Conservation (phyloP, 2,329 filamentous ascomycete genomes). For the Alternaria angustiovoidea region DNA sequence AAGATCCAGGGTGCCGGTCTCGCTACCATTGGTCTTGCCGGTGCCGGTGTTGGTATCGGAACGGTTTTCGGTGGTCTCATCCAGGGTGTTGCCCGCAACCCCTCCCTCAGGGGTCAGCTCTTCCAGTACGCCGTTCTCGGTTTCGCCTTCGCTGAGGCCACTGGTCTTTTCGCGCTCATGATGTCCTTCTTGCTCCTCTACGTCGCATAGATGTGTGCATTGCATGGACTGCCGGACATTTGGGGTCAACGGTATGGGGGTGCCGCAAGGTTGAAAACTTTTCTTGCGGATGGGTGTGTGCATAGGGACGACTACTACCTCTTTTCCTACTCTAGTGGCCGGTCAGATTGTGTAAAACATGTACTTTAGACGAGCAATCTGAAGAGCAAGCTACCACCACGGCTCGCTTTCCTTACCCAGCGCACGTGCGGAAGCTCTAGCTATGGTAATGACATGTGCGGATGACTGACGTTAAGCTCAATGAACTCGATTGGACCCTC, state of each 20-base stretch:
- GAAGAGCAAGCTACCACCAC: conserved; percentile 53
- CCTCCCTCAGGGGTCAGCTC: conserved; percentile 91
- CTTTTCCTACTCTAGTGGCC: conserved; percentile 51
- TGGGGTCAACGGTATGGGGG: conserved; percentile 46
- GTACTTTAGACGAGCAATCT: conserved; percentile 55
- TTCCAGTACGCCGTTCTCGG: conserved; percentile 96
- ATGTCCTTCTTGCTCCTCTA: conserved; percentile 56
- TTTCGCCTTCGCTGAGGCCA: conserved; percentile 94
- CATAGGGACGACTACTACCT: conserved; percentile 51
- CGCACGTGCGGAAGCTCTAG: conserved; percentile 30
- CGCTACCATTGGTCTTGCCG: conserved; percentile 89
- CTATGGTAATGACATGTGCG: conserved; percentile 38
- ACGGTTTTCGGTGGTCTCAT: conserved; percentile 91
- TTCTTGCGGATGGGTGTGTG: conserved; percentile 51
- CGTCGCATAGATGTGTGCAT: conserved; percentile 51
- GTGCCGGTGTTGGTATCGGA: conserved; percentile 95
- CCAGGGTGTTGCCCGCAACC: conserved; percentile 91
- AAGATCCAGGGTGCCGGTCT: conserved; percentile 55
- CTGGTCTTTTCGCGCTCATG: conserved; percentile 69
- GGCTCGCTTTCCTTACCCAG: conserved; percentile 39
- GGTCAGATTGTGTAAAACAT: conserved; percentile 56
- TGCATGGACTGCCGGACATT: conserved; percentile 44
- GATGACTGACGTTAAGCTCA: conserved; percentile 33
- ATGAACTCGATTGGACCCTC: conserved; percentile 37
- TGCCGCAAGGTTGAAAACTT: conserved; percentile 45